Evolutionary conservation across 2,329 filamentous ascomycete genomes (phyloP).

Genomic region (Pseudofabraea citricarpa): DNA sequence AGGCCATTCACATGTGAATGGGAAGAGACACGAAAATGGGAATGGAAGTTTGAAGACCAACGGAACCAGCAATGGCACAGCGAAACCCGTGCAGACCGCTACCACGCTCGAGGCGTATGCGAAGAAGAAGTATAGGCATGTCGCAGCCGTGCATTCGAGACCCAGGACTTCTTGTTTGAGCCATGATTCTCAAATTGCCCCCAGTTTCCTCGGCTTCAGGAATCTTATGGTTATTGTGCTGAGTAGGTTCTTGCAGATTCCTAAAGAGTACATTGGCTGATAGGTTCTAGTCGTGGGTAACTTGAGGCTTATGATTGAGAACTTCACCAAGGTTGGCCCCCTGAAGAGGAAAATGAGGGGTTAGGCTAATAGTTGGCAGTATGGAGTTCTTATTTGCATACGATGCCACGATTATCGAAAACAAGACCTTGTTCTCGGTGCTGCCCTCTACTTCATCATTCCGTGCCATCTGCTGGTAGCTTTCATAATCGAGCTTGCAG

Average conservation of each 20-base stretch:
- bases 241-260: constrained; percentile 44
- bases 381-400: constrained; percentile 90
- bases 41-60: not conserved
- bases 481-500: constrained; percentile 81
- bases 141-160: constrained; percentile 76
- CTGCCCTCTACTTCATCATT: constrained; percentile 78
- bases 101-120: constrained; percentile 17
- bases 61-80: constrained; percentile 8
- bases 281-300: constrained; percentile 76
- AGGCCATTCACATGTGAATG: constrained; percentile 6
- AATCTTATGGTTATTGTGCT: constrained; percentile 95
- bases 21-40: constrained; percentile 1
- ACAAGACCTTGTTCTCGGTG: constrained; percentile 71
- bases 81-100: constrained; percentile 14
- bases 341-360: constrained; percentile 1
- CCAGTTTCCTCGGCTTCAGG: constrained; percentile 88
- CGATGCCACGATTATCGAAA: constrained; percentile 82
- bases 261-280: constrained; percentile 7
- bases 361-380: constrained; percentile 40
- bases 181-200: constrained; percentile 68
- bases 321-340: constrained; percentile 75
- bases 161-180: constrained; percentile 75
- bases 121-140: constrained; percentile 79
- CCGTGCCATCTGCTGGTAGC: constrained; percentile 88
- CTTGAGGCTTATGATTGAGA: constrained; percentile 90